Percentiles rank a stretch among this genome's conserved stretches.
These are phyloP conservation scores for Didymella arachidicola DNA, from an alignment of 2,329 filamentous ascomycete species.

Conservation along the genomic window DNA sequence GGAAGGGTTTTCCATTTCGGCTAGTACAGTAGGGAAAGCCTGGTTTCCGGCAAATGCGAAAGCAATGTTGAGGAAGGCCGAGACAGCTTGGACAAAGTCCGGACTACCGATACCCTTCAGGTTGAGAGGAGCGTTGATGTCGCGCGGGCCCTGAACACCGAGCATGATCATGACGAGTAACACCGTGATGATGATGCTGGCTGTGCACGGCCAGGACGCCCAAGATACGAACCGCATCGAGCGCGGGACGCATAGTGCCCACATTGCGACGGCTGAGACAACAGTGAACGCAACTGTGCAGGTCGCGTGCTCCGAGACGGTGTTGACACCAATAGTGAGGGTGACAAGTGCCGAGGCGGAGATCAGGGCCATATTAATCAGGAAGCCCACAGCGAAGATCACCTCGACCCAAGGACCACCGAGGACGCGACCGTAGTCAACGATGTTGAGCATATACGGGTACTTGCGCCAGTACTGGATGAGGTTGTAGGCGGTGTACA, in stretches of 20 bases:
- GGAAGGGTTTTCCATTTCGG: slow-evolving; percentile 39
- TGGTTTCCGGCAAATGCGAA: slow-evolving; percentile 42
- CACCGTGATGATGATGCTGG: slow-evolving; percentile 32
- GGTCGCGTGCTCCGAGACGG: slow-evolving; percentile 37
- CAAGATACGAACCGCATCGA: slow-evolving; percentile 42
- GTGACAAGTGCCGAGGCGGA: slow-evolving; percentile 39
- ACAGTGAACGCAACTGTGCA: slow-evolving; percentile 41
- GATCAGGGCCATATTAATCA: slow-evolving; percentile 43
- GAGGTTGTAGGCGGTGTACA: slow-evolving; percentile 43
- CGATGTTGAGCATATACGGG: slow-evolving; percentile 41
- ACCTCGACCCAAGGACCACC: slow-evolving; percentile 37
- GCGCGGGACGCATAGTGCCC: slow-evolving; percentile 37
- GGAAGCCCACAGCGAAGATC: slow-evolving; percentile 37
- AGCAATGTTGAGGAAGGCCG: slow-evolving; percentile 39
- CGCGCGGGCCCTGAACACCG: slow-evolving; percentile 34
- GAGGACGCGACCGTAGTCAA: slow-evolving; percentile 41
- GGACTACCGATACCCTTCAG: slow-evolving; percentile 35
- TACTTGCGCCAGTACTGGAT: slow-evolving; percentile 44
- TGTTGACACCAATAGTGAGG: slow-evolving; percentile 40
- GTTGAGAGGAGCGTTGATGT: slow-evolving; percentile 32
- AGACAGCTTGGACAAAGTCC: slow-evolving; percentile 33
- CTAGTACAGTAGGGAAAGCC: slow-evolving; percentile 39
- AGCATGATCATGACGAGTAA: slow-evolving; percentile 40
- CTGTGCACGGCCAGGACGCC: slow-evolving; percentile 39
- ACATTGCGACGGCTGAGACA: slow-evolving; percentile 36